These are phyloP conservation scores for Kalmanozyma brasiliensis DNA, from an alignment of 1,284 basidiomycete genomes.

Conservation along the genomic window DNA sequence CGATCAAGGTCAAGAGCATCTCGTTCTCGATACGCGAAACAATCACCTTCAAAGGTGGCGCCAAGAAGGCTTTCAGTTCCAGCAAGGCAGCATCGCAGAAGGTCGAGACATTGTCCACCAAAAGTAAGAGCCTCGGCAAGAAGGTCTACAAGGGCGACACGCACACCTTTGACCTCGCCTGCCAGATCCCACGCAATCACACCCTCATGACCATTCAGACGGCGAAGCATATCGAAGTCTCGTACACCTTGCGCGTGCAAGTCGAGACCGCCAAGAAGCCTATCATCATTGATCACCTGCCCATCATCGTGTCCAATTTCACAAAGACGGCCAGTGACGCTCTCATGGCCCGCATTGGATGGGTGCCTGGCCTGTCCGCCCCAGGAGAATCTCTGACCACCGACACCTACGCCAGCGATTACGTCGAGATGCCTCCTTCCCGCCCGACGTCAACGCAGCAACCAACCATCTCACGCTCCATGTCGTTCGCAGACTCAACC, in stretches of 20 bases:
- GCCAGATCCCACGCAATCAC: slow-evolving; percentile 59
- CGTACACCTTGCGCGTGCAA: slow-evolving; percentile 61
- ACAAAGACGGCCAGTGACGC: slow-evolving; percentile 34
- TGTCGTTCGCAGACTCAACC: slow-evolving; percentile 38
- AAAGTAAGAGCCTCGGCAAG: slow-evolving; percentile 59
- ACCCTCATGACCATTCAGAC: slow-evolving; percentile 63
- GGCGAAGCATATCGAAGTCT: slow-evolving; percentile 66
- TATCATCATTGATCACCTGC: slow-evolving; percentile 63
- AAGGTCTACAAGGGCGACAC: slow-evolving; percentile 65
- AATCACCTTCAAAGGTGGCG: slow-evolving; percentile 58
- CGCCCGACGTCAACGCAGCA: slow-evolving; percentile 10
- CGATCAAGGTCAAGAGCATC: slow-evolving; percentile 62
- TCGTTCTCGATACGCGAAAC: slow-evolving; percentile 58
- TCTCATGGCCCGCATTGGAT: slow-evolving; percentile 55
- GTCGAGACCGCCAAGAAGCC: slow-evolving; percentile 61
- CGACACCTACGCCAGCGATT: not conserved
- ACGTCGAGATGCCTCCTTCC: slow-evolving; percentile 1
- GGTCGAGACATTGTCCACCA: slow-evolving; percentile 53
- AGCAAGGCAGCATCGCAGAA: slow-evolving; percentile 49
- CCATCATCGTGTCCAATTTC: slow-evolving; percentile 62
- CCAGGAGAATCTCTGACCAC: slow-evolving; percentile 7
- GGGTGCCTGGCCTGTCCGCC: slow-evolving; percentile 58
- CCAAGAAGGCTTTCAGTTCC: slow-evolving; percentile 40
- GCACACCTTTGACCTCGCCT: slow-evolving; percentile 58
- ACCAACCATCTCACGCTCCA: slow-evolving; percentile 34